Base-by-base conservation (phyloP, 176 grass and related monocot species). In the Paspalum vaginatum region DNA sequence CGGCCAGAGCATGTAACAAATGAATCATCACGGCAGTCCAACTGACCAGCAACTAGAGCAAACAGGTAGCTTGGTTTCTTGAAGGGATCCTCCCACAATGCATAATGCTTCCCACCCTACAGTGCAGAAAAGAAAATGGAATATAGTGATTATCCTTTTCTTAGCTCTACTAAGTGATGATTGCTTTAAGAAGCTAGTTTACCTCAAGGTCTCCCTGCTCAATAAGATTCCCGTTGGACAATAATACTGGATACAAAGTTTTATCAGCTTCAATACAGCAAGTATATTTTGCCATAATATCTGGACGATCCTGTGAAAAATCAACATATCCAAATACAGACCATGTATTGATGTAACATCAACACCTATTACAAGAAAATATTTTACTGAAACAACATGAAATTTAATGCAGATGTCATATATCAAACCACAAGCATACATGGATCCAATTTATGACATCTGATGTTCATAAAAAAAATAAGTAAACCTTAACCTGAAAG, bases 51-150 rank as follows among this genome's bases (percentile, higher is more conserved):
- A 89, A 99, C 96, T 85, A 99, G 85, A 61, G 96, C 96, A 90
- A 99, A 99, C 81, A 99, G 77, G 68, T 99, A 99, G 79, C 96
- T 82, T 61, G 96, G 96, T 85, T 99, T 99, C 79, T 95, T 95
- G 73, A 91, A 88, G 61, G 96, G 96, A 78, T 99, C 96, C 61
- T 93, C 96, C 96, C 96, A 99, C 68, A 95, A 60, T 70, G 79
- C 88, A 76, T 89, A 95, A 81, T 99, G 96, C 55, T 89, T 95
- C n/a, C 88, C 96, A 84, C 73, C 79, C 96, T 99, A 55, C 70
- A 90, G 62, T 72, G 70, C 54, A 18, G 68, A 77, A 63, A 70
- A n/a, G 55, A 65, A n/a, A 65, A 82, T 32, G 43, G 18, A 16
- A 58, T 66, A 63, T 49, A 21, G 56, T n/a, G 15, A 51, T 64